These are phyloP conservation scores for Leccinum olivaceoglutinosum DNA, from an alignment of 1,284 basidiomycete genomes.

Conservation along the genomic window DNA sequence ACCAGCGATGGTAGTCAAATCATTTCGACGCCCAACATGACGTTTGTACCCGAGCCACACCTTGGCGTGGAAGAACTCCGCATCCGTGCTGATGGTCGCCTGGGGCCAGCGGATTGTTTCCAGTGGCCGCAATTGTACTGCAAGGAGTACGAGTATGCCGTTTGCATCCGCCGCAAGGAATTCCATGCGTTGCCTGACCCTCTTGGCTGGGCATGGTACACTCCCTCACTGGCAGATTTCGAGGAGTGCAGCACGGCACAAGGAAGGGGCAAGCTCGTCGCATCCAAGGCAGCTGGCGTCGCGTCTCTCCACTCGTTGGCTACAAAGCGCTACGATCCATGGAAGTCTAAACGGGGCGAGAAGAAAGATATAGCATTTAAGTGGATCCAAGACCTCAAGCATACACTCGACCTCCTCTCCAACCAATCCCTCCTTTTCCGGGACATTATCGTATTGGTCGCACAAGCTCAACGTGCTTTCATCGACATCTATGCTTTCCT, in stretches of 20 bases:
- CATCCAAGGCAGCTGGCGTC: background rate
- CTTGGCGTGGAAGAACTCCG: background rate
- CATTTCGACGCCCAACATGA: constrained; percentile 9
- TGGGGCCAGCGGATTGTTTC: constrained; percentile 7
- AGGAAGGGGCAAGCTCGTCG: background rate
- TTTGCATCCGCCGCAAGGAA: background rate
- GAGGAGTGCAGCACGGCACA: background rate
- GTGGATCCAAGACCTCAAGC: background rate
- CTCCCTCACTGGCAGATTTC: background rate
- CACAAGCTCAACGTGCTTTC: background rate
- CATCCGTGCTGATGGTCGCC: constrained; percentile 1
- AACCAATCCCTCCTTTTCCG: background rate
- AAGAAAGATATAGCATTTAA: background rate
- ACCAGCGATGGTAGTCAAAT: background rate
- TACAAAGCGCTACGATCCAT: background rate
- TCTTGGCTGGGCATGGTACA: background rate
- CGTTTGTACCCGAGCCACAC: constrained; percentile 4
- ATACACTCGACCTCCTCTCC: background rate
- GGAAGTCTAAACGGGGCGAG: background rate
- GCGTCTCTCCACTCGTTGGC: background rate
- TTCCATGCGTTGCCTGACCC: background rate
- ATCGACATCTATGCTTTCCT: background rate
- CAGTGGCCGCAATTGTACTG: constrained; percentile 13
- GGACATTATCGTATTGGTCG: background rate
- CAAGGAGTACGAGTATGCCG: background rate